phyloP scores from a whole-genome alignment of 2,329 filamentous ascomycete genomes.

The Pseudocercospora eumusae region DNA sequence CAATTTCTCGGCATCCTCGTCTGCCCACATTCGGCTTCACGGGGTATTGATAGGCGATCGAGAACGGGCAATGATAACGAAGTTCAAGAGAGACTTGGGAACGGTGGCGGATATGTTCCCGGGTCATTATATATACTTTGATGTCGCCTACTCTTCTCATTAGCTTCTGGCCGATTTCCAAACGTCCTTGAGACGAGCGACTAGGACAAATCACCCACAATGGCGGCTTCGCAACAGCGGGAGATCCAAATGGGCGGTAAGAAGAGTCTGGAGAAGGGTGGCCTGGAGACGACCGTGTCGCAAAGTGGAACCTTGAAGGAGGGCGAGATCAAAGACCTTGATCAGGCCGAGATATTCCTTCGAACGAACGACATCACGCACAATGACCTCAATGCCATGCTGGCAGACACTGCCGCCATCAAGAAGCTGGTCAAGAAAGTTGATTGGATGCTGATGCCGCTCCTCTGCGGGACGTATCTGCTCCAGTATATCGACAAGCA shows the following conservation, averaged over 20 bases:
- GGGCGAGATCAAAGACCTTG: constrained; percentile 45
- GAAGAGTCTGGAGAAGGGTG: constrained; percentile 20
- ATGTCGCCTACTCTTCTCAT: background rate
- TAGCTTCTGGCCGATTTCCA: background rate
- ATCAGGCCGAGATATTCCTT: constrained; percentile 54
- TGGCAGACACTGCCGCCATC: constrained; percentile 46
- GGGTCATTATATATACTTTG: background rate
- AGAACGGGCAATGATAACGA: constrained; percentile 4
- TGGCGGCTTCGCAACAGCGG: background rate
- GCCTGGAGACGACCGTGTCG: constrained; percentile 15
- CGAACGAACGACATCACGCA: constrained; percentile 51
- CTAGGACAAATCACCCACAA: background rate
- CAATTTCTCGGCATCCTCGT: constrained; percentile 4
- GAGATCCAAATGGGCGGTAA: constrained; percentile 1
- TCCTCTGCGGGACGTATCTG: constrained; percentile 54
- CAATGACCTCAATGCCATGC: constrained; percentile 47
- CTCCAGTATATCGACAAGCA: constrained; percentile 52
- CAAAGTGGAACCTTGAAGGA: constrained; percentile 28
- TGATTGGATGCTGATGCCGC: constrained; percentile 54
- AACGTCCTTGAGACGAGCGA: background rate
- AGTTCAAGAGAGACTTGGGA: background rate
- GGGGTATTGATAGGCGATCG: constrained; percentile 5
- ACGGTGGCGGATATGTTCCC: background rate
- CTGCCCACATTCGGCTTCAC: constrained; percentile 1
- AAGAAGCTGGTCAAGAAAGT: constrained; percentile 48